A percentile compares a stretch with the other conserved stretches of the same genome.
These are phyloP conservation scores for Phytophthora boehmeriae DNA, from an alignment of 352 stramenopile genomes.

Conservation along the genomic window DNA sequence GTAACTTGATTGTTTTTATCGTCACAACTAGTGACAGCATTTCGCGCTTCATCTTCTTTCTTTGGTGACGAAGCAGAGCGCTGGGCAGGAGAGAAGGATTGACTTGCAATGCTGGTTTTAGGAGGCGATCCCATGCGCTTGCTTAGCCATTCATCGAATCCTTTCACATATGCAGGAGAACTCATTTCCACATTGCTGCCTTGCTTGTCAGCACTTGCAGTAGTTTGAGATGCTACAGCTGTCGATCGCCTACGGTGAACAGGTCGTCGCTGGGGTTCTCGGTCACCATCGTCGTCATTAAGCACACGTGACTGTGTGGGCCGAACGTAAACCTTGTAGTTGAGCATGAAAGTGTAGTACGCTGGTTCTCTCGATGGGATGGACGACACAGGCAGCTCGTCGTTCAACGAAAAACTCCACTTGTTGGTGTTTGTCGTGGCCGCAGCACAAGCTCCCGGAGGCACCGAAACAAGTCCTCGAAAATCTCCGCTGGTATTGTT, in stretches of 20 bases:
- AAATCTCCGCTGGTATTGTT: not conserved
- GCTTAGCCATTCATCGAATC: slow-evolving; percentile 48
- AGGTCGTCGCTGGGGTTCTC: slow-evolving; percentile 15
- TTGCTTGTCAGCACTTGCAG: slow-evolving; percentile 2
- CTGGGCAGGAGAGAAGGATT: slow-evolving; percentile 10
- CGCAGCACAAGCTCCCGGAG: slow-evolving; percentile 2
- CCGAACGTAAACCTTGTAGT: slow-evolving; percentile 59
- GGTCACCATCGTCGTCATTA: slow-evolving; percentile 12
- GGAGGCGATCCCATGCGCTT: slow-evolving; percentile 23
- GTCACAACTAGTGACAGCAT: not conserved
- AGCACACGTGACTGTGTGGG: not conserved
- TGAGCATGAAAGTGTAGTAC: slow-evolving; percentile 63
- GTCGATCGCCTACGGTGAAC: slow-evolving; percentile 12
- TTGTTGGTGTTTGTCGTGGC: slow-evolving; percentile 4
- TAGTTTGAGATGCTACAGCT: slow-evolving; percentile 4
- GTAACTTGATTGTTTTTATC: not conserved
- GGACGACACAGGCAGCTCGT: slow-evolving; percentile 30
- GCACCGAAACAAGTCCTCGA: slow-evolving; percentile 2
- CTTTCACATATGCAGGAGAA: slow-evolving; percentile 34
- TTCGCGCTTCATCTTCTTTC: slow-evolving; percentile 25
- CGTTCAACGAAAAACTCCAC: slow-evolving; percentile 49
- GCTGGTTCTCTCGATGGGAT: slow-evolving; percentile 55
- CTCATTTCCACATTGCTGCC: not conserved
- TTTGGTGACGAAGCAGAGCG: slow-evolving; percentile 12
- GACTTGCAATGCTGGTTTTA: slow-evolving; percentile 2